Evolutionary conservation across 768 basidiomycete genomes (phyloP).

Genomic region (Dentipellis sp.): DNA sequence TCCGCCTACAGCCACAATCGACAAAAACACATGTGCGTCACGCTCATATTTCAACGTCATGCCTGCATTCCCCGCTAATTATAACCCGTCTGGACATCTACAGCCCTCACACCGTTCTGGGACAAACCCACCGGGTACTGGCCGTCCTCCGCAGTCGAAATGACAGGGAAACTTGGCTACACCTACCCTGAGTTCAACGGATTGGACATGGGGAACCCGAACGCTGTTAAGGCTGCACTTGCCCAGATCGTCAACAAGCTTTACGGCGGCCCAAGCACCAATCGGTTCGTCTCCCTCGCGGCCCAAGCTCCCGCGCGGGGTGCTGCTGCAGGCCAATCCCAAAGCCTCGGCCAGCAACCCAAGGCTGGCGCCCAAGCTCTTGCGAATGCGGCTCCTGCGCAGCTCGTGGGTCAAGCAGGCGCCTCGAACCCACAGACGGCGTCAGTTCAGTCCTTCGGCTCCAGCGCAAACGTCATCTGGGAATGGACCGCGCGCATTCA

Average conservation of each 20-base stretch:
- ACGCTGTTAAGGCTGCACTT: slow-evolving; percentile 24
- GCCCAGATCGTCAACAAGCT: slow-evolving; percentile 25
- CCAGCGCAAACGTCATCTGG: neutral
- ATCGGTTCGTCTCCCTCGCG: neutral
- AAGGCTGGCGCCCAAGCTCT: slow-evolving; percentile 8
- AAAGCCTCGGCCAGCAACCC: neutral
- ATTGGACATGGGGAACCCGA: slow-evolving; percentile 22
- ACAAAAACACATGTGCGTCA: slow-evolving; percentile 5
- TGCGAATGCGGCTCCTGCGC: neutral
- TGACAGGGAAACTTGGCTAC: slow-evolving; percentile 28
- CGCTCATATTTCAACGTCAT: neutral
- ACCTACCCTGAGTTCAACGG: slow-evolving; percentile 43
- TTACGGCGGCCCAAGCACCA: slow-evolving; percentile 19
- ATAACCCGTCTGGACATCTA: neutral
- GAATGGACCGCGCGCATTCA: slow-evolving; percentile 37
- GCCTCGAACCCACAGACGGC: neutral
- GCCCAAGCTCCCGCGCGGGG: slow-evolving; percentile 11
- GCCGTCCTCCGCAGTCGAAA: slow-evolving; percentile 25
- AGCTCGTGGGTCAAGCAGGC: neutral
- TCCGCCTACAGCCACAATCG: neutral
- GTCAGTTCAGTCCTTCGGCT: neutral
- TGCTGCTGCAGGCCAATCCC: neutral
- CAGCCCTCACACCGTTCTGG: slow-evolving; percentile 42
- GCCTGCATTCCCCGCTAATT: neutral
- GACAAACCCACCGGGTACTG: slow-evolving; percentile 28